Percentiles rank a stretch among this genome's conserved stretches.
Conservation (phyloP, 2,329 filamentous ascomycete genomes). For the Trichoderma endophyticum region DNA sequence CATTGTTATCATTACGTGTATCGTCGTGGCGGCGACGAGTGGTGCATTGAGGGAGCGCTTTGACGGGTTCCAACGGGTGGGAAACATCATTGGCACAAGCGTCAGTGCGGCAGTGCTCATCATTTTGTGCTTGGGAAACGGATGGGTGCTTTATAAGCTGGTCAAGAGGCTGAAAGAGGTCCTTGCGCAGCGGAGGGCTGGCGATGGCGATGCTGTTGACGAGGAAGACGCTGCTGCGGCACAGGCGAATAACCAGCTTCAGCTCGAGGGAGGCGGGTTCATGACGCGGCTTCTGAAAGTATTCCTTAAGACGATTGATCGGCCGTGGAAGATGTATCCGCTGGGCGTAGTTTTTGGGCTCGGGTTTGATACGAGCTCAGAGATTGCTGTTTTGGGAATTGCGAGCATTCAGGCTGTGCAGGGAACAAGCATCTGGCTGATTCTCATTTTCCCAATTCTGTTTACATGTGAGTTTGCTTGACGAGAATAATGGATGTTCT, state of each 20-base stretch:
- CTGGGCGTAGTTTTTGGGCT: slow-evolving; percentile 85
- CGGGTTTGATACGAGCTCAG: slow-evolving; percentile 92
- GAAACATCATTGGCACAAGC: slow-evolving; percentile 84
- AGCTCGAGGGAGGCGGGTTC: slow-evolving; percentile 74
- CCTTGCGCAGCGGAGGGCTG: slow-evolving; percentile 40
- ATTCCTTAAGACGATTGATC: slow-evolving; percentile 70
- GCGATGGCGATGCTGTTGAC: slow-evolving; percentile 29
- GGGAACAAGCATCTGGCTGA: slow-evolving; percentile 90
- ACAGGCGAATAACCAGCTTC: slow-evolving; percentile 49
- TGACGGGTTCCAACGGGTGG: slow-evolving; percentile 72
- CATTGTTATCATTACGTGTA: slow-evolving; percentile 84
- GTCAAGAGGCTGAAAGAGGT: slow-evolving; percentile 64
- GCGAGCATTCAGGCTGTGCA: slow-evolving; percentile 80
- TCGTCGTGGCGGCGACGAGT: slow-evolving; percentile 87
- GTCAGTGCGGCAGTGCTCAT: slow-evolving; percentile 83
- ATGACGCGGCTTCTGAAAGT: slow-evolving; percentile 68
- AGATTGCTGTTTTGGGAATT: slow-evolving; percentile 89
- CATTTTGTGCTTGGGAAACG: slow-evolving; percentile 77
- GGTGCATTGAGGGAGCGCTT: slow-evolving; percentile 80
- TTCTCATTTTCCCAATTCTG: slow-evolving; percentile 83
- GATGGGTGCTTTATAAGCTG: slow-evolving; percentile 78
- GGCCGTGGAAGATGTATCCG: slow-evolving; percentile 95
- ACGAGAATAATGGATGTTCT: background rate
- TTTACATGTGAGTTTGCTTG: slow-evolving; percentile 65
- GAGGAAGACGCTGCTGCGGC: slow-evolving; percentile 29